Conservation (phyloP, 345 rosid genomes). For the Lepidium sativum region DNA sequence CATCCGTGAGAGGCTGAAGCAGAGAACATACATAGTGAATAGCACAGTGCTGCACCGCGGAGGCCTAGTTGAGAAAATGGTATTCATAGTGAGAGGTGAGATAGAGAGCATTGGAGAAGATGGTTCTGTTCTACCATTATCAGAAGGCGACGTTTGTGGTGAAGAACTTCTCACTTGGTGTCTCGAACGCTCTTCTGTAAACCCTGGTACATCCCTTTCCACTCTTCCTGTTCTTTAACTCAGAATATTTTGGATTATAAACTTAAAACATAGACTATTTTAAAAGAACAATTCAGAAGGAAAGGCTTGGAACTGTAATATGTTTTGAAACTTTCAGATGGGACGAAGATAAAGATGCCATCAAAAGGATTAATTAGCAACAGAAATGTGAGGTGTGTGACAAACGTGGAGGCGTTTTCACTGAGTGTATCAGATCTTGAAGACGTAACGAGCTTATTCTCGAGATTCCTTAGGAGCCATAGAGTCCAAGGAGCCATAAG, state of each 20-base stretch:
- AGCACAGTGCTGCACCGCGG: conserved; percentile 50
- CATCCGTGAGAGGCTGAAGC: conserved; percentile 66
- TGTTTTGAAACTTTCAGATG: conserved; percentile 36
- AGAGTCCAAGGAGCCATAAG: conserved; percentile 85
- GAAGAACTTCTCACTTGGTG: conserved; percentile 94
- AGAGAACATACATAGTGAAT: conserved; percentile 55
- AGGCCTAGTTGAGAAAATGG: conserved; percentile 68
- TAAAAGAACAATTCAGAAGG: not conserved
- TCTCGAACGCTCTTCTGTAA: conserved; percentile 64
- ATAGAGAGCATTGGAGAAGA: conserved; percentile 64
- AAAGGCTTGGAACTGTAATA: not conserved
- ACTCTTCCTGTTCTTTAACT: not conserved
- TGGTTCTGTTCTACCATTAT: conserved; percentile 32
- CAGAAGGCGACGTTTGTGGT: conserved; percentile 73
- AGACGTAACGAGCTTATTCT: conserved; percentile 66
- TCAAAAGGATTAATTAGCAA: conserved; percentile 44
- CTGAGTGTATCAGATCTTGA: conserved; percentile 70
- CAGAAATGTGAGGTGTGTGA: conserved; percentile 54
- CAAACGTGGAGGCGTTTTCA: conserved; percentile 84
- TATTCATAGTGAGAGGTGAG: conserved; percentile 80
- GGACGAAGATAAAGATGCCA: conserved; percentile 35
- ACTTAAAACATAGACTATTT: not conserved
- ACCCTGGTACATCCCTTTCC: conserved; percentile 37
- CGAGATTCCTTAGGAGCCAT: conserved; percentile 52
- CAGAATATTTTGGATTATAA: not conserved